Base-by-base conservation (phyloP, 495 filamentous ascomycete species). In the Cudoniella acicularis region DNA sequence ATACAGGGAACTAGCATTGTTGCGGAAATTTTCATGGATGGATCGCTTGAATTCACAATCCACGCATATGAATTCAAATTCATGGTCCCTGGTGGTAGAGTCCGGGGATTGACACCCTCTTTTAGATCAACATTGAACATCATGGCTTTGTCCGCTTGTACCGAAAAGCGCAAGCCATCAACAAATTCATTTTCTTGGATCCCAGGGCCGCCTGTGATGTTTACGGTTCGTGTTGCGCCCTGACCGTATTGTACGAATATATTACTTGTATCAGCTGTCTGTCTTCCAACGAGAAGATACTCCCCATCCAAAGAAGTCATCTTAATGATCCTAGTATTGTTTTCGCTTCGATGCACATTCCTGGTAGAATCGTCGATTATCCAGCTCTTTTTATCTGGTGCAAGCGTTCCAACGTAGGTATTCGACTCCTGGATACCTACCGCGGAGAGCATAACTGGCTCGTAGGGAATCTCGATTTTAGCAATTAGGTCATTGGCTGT, bases 301-400 rank as follows among this genome's bases (percentile, higher is more conserved):
- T 64, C 61, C n/a, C 61, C 61, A 53, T 56, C 61, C 13, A 64
- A 23, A n/a, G 46, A 47, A 2, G 61, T 60, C 61, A 64, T 64
- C 53, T 64, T 60, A 27, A 64, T 60, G 23, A 64, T 60, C 22
- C 61, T 27, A 2, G 61, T 64, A 30, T 64, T 64, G 26, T 64
- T 64, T 23, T 64, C 61, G 21, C 41, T 56, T 27, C 52, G 27
- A 21, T 64, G 61, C 16, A 64, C 61, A 51, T 64, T 64, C 18
- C 61, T 21, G 0, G 56, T 64, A 16, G 36, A 2, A 2, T 64
- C 56, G 20, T 60, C 49, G 13, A 64, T 25, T 1, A 57, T 30
- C 61, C 61, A 64, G 47, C 52, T 56, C 43, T 56, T 60, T 25
- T 53, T 49, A 23, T 64, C 57, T 3, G 46, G 17, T 4, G 61